Percentiles rank a stretch among this genome's conserved stretches.
Evolutionary conservation across 495 filamentous ascomycete genomes (phyloP).

Genomic region (Hypoxylon subgilvum): DNA sequence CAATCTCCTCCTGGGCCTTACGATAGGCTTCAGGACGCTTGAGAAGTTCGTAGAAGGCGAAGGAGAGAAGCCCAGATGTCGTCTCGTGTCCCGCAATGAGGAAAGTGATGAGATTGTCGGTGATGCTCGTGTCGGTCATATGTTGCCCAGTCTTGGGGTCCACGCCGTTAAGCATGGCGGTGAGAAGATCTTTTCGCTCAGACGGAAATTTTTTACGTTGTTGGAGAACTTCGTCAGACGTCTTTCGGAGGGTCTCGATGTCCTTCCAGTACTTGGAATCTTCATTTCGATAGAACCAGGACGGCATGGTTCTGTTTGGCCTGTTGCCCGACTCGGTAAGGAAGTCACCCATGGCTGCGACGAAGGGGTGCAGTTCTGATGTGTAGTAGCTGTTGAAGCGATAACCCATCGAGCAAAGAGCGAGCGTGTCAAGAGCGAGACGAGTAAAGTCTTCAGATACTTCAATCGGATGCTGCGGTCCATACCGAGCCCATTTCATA

Average conservation of each 20-base stretch:
- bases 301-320: conserved; percentile 58
- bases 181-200: conserved; percentile 71
- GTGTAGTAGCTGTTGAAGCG: conserved; percentile 79
- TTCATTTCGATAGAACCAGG: conserved; percentile 57
- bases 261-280: conserved; percentile 64
- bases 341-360: conserved; percentile 67
- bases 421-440: conserved; percentile 74
- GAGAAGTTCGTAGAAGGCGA: conserved; percentile 64
- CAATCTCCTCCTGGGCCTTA: conserved; percentile 66
- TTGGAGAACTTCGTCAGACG: conserved; percentile 65
- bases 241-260: conserved; percentile 60
- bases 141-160: conserved; percentile 71
- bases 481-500: conserved; percentile 76
- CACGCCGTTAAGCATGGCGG: conserved; percentile 70
- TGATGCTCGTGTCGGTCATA: conserved; percentile 65
- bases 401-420: conserved; percentile 73
- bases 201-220: conserved; percentile 61
- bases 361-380: conserved; percentile 70
- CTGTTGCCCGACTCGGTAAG: conserved; percentile 62
- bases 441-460: conserved; percentile 77
- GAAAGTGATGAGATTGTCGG: conserved; percentile 77
- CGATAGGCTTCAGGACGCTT: conserved; percentile 56
- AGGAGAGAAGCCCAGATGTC: conserved; percentile 64
- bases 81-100: conserved; percentile 79
- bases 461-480: conserved; percentile 59